phyloP scores from a whole-genome alignment of 345 rosid species.

The Lumnitzera littorea region DNA sequence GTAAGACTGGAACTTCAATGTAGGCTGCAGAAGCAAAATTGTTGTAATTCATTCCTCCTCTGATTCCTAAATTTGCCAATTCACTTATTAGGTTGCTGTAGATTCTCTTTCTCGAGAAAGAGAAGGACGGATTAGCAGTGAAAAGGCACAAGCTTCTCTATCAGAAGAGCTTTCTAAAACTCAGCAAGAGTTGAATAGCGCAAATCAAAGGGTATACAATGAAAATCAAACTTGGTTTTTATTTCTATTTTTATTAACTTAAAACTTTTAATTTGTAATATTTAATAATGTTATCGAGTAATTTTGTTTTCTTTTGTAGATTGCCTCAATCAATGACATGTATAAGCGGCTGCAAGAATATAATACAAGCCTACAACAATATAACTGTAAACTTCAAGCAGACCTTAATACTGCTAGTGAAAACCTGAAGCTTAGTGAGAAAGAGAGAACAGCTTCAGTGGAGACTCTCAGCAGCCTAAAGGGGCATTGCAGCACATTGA shows the following conservation, averaged over 20 bases:
- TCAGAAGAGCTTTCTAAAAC: slow-evolving; percentile 73
- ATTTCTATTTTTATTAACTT: background rate
- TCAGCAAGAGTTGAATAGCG: slow-evolving; percentile 81
- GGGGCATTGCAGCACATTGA: slow-evolving; percentile 68
- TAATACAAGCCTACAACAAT: slow-evolving; percentile 88
- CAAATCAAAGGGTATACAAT: slow-evolving; percentile 81
- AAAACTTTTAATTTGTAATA: background rate
- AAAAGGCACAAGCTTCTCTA: slow-evolving; percentile 64
- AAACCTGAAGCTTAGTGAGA: slow-evolving; percentile 69
- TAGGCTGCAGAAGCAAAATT: slow-evolving; percentile 2
- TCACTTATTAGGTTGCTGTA: slow-evolving; percentile 46
- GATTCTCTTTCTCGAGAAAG: slow-evolving; percentile 79
- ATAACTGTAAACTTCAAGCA: slow-evolving; percentile 88
- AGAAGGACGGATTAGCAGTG: slow-evolving; percentile 57
- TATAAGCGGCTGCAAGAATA: slow-evolving; percentile 92
- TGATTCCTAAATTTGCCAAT: slow-evolving; percentile 6
- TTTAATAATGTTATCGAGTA: background rate
- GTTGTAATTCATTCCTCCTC: slow-evolving; percentile 1
- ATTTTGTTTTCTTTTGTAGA: slow-evolving; percentile 30
- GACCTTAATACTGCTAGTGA: slow-evolving; percentile 84
- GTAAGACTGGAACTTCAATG: slow-evolving; percentile 31
- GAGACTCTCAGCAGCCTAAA: slow-evolving; percentile 68
- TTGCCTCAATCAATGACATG: slow-evolving; percentile 87
- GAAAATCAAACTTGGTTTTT: slow-evolving; percentile 7
- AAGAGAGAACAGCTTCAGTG: slow-evolving; percentile 67